Evolutionary conservation across 208 protist genomes (phyloP), one percentile per base, ranked within the genome.

Genomic region (Trypanosomatidae sp.): DNA sequence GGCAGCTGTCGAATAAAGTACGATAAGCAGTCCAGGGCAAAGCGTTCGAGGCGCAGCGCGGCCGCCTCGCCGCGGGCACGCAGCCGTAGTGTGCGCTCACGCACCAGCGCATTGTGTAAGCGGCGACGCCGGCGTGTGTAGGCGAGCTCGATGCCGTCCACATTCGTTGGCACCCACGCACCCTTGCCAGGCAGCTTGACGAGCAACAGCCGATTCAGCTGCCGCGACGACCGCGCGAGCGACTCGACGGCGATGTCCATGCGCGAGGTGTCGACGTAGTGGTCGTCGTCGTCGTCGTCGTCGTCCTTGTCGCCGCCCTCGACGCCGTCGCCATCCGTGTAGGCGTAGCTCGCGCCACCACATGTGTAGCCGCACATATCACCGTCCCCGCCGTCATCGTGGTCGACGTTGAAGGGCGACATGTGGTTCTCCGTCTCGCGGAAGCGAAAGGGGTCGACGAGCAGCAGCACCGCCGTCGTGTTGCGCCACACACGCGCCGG

Each of bases 401-500:
- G 15, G 33, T 42, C 41, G 4, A 66, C 6, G 7, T 53, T 24
- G 58, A 87, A 87, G 6, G 73, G 62, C 6, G 73, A 84, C 19
- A 58, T 41, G 35, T 56, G 54, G 20, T 40, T n/a, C 45, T 70
- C 61, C 13, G 43, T 45, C 6, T 53, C 43, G 21, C 66, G 56
- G 38, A 51, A 63, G 30, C 62, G 60, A 32, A 81, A 69, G 4
- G 73, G 73, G 41, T 82, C 72, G 21, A 88, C 26, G 23, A 88
- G 66, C 13, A 88, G 49, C 22, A 83, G 15, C 15, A 65, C 43
- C 21, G 57, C 68, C 22, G 48, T 20, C 40, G 65, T 71, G 48
- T 65, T 61, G 6, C 54, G 20, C 66, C 68, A 71, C 20, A 37
- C 42, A n/a, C 33, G 52, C 15, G 51, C 23, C 5, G 59, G 53